Evolutionary conservation across 352 stramenopile genomes (phyloP), one percentile per base, ranked within the genome.

Genomic region (Phytophthora pseudosyringae): DNA sequence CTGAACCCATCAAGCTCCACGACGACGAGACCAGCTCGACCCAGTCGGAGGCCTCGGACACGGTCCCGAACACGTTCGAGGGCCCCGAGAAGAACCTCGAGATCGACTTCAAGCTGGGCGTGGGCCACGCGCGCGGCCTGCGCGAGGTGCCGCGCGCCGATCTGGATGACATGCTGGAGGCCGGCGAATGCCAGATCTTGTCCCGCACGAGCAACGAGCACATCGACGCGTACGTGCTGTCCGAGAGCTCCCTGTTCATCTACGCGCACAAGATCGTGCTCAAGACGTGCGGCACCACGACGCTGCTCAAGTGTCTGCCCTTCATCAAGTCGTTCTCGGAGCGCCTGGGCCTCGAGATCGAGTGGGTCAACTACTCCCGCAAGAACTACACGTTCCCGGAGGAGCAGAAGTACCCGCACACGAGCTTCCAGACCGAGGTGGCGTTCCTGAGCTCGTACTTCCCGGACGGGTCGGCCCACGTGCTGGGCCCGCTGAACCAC

Each of bases 201-300:
- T 98, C 91, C 21, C 87, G 90, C 58, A 93, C 98, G 12, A 98
- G 87, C 62, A 99, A 99, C 72, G 88, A 97, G 25, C 97, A 98
- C 76, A 94, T 98, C 45, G 94, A 98, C 73, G 89, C 93, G 5
- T 98, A 98, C 66, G 94, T 98, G 43, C 72, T 98, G 39, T 98
- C 89, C n/a, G 95, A 98, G 77, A 99, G 92, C 41, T 99, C 91
- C 28, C 90, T 99, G 54, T 99, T 99, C 73, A 91, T 99, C 28
- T 99, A 99, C 76, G 86, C 95, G 7, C 94, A 98, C 88, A 99
- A 99, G 78, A 78, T 99, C 39, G 95, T 99, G 21, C 95, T 99
- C 66, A 99, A 99, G 85, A 99, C 98, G 33, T 99, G 98, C 78
- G 98, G 98, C 46, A 99, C 97, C 5, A 99, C 98, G 11, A 99